Base-by-base conservation (phyloP, 1,139 yeast genomes). In the Suhomyces terraborum region DNA sequence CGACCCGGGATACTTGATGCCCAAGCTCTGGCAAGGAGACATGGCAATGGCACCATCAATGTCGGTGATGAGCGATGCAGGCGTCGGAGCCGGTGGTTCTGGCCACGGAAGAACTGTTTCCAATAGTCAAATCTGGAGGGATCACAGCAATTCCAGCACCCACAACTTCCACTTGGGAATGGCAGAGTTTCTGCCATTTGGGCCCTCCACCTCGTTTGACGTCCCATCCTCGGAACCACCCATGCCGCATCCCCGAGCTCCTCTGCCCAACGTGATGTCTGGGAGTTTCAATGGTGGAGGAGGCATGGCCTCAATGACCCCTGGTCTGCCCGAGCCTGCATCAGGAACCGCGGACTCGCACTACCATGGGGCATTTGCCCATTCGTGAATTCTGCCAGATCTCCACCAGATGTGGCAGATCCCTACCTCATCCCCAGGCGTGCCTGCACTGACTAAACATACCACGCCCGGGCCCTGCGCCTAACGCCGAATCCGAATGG, bases 71-170 rank as follows among this genome's bases (percentile, higher is more conserved):
- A 30, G 32, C 18, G 32, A 30, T 4, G 13, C 24, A 10, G 18
- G 24, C 10, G 32, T 21, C 8, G 32, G 32, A 16, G 27, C 27
- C 13, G 8, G 13, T 6, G 28, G 32, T 6, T 33, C 36, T 32
- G 52, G 56, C 5, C 50, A 46, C 25, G 43, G 35, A 6, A 40
- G 67, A 16, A 51, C 53, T 12, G 58, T 59, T 8, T 61, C 67
- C 22, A 52, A 53, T 32, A 59, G 60, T 27, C 66, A 61, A 39
- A 59, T 65, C 32, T 65, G 69, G 69, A 48, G 67, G 35, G 61
- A 58, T 21, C 38, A 41, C 22, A 32, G 21, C 27, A 20, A 14
- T 13, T 17, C 36, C 10, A 36, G 52, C 19, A 48, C 43, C 24
- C 55, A 52, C 32, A 47, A 46, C 33, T 53, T 53, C 39, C 47